Evolutionary conservation across 768 basidiomycete species (phyloP).

Genomic region (Mycena belliarum): DNA sequence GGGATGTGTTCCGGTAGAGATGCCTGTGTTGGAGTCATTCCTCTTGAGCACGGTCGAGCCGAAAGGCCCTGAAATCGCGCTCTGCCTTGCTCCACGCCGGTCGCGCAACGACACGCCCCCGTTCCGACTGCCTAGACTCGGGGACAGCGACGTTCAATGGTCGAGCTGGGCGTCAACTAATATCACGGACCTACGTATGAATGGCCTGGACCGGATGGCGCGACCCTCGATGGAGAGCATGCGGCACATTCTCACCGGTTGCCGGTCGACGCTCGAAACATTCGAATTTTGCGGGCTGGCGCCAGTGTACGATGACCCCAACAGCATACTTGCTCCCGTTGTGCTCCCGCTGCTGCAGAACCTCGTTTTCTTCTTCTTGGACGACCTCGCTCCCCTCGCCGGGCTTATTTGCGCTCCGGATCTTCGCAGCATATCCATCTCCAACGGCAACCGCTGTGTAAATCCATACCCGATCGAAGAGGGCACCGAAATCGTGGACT

Average conservation of each 20-base stretch:
- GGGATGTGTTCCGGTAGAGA: constrained; percentile 9
- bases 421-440: neutral
- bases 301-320: neutral
- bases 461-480: neutral
- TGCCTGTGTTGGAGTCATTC: neutral
- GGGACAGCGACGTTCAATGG: neutral
- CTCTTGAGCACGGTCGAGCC: neutral
- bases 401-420: neutral
- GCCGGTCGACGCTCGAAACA: neutral
- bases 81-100: neutral
- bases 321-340: neutral
- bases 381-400: neutral
- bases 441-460: neutral
- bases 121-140: neutral
- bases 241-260: neutral
- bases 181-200: neutral
- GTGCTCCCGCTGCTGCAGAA: neutral
- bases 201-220: neutral
- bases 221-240: constrained; percentile 4
- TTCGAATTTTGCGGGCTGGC: constrained; percentile 9
- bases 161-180: neutral
- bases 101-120: neutral
- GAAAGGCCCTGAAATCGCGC: neutral
- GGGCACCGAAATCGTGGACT: neutral
- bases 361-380: neutral